These are phyloP conservation scores for Calonectria pteridis DNA, from an alignment of 2,329 filamentous ascomycete species.

Conservation along the genomic window DNA sequence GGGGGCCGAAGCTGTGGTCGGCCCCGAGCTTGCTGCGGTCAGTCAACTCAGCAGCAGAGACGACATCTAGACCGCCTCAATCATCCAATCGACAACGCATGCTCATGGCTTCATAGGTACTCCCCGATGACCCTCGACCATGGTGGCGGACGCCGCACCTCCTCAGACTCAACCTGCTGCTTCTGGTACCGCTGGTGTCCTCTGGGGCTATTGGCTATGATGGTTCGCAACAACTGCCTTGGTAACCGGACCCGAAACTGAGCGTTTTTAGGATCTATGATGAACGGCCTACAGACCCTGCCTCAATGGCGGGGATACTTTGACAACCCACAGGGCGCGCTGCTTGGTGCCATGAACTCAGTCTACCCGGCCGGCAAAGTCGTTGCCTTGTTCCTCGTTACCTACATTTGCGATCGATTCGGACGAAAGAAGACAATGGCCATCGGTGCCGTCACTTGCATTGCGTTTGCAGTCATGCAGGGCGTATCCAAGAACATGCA, in stretches of 20 bases:
- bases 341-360: slow-evolving; percentile 53
- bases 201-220: slow-evolving; percentile 59
- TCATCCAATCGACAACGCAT: background rate
- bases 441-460: slow-evolving; percentile 45
- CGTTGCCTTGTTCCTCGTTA: slow-evolving; percentile 49
- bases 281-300: slow-evolving; percentile 58
- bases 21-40: background rate
- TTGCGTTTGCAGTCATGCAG: slow-evolving; percentile 33
- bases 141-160: slow-evolving; percentile 60
- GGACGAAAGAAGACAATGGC: slow-evolving; percentile 55
- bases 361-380: slow-evolving; percentile 54
- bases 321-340: slow-evolving; percentile 47
- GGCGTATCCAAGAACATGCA: slow-evolving; percentile 37
- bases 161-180: slow-evolving; percentile 57
- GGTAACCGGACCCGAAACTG: background rate
- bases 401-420: slow-evolving; percentile 52
- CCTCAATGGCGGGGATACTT: slow-evolving; percentile 56
- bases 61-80: background rate
- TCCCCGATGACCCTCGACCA: slow-evolving; percentile 54
- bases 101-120: slow-evolving; percentile 9
- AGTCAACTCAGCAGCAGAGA: background rate
- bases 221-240: slow-evolving; percentile 50
- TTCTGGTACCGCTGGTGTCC: slow-evolving; percentile 58
- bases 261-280: slow-evolving; percentile 48
- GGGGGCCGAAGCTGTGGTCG: background rate